These are phyloP conservation scores for Suillus luteus DNA, from an alignment of 768 basidiomycete species.

Conservation along the genomic window DNA sequence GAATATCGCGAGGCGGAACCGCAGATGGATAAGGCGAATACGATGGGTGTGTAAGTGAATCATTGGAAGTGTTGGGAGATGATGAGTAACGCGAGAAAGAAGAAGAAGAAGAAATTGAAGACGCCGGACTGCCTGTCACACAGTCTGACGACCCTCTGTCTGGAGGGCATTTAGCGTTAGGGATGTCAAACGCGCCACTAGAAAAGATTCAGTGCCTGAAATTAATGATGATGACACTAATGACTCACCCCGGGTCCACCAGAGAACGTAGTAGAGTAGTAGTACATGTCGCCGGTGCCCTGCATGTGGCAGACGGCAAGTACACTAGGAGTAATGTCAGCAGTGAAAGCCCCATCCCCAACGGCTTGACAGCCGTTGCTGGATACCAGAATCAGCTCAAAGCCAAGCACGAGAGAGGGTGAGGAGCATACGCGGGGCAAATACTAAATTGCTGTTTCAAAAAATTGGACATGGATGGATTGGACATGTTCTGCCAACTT, in stretches of 20 bases:
- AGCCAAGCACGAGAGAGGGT: background rate
- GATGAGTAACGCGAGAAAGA: conserved; percentile 36
- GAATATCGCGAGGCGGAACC: conserved; percentile 45
- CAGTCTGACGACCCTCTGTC: conserved; percentile 92
- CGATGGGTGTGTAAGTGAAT: conserved; percentile 22
- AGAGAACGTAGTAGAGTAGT: conserved; percentile 92
- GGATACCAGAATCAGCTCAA: conserved; percentile 20
- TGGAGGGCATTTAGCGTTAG: conserved; percentile 91
- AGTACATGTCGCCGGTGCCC: conserved; percentile 82
- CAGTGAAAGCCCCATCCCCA: conserved; percentile 92
- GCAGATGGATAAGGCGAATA: conserved; percentile 28
- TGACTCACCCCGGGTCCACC: conserved; percentile 83
- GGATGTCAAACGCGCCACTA: conserved; percentile 97
- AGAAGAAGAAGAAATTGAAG: conserved; percentile 50
- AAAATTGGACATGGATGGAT: conserved; percentile 69
- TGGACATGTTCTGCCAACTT: conserved; percentile 90
- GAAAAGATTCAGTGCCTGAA: conserved; percentile 14
- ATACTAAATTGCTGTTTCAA: conserved; percentile 85
- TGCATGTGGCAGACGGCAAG: conserved; percentile 86
- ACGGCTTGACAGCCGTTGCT: conserved; percentile 97
- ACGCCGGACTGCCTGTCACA: conserved; percentile 93
- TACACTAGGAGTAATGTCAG: conserved; percentile 76
- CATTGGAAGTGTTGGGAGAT: conserved; percentile 26
- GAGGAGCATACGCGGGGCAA: conserved; percentile 78
- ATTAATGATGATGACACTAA: background rate